Evolutionary conservation across 2,329 filamentous ascomycete species (phyloP).

Genomic region (Colletotrichum tofieldiae): DNA sequence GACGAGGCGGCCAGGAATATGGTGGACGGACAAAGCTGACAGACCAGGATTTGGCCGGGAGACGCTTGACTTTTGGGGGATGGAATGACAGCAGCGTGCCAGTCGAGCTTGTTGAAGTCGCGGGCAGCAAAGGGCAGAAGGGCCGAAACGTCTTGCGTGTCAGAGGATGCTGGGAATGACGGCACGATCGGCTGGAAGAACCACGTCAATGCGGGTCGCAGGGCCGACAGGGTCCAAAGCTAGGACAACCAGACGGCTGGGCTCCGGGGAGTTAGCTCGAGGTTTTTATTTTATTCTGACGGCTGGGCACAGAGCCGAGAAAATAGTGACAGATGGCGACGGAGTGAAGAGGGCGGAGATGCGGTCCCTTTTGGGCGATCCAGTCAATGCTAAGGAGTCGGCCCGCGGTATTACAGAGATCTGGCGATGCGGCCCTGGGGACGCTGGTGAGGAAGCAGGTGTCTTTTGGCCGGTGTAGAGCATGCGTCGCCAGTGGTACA

Average conservation of each 20-base stretch:
- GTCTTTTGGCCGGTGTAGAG: background rate
- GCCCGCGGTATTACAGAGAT: background rate
- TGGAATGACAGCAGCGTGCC: constrained; percentile 33
- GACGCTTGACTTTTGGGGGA: constrained; percentile 34
- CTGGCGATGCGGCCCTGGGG: background rate
- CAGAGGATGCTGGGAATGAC: constrained; percentile 41
- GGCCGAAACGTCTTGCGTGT: constrained; percentile 43
- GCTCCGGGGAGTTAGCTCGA: background rate
- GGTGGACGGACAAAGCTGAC: constrained; percentile 18
- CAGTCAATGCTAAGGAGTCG: constrained; percentile 3
- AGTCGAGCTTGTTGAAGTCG: constrained; percentile 19
- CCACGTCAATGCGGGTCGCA: constrained; percentile 39
- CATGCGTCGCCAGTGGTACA: background rate
- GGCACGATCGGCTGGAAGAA: constrained; percentile 39
- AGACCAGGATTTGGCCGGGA: constrained; percentile 38
- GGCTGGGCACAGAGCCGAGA: constrained; percentile 10
- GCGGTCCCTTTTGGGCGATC: constrained; percentile 10
- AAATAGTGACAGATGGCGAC: background rate
- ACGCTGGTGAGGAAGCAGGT: background rate
- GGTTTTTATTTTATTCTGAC: background rate
- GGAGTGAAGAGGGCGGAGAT: background rate
- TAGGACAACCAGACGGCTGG: constrained; percentile 31
- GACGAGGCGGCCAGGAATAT: constrained; percentile 35
- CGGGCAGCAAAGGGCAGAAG: constrained; percentile 19
- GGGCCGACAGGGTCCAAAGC: constrained; percentile 29